A percentile compares a stretch with the other conserved stretches of the same genome.
phyloP scores from a whole-genome alignment of 2,329 filamentous ascomycete genomes.

The Nemania abortiva region DNA sequence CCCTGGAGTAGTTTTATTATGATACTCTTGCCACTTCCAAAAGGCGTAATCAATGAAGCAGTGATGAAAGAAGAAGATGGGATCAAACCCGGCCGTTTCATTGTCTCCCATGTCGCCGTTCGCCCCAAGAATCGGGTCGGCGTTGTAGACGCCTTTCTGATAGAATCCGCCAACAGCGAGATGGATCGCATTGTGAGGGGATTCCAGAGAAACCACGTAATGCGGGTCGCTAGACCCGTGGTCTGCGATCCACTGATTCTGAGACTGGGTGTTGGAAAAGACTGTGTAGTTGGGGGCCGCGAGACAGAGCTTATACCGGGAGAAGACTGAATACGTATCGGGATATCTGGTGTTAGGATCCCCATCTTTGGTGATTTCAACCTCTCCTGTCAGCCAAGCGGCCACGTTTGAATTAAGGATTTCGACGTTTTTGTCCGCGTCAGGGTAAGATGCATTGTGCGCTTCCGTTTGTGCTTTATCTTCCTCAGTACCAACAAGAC shows the following conservation, averaged over 20 bases:
- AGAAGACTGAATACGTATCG: not conserved
- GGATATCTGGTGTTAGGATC: not conserved
- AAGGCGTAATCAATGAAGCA: slow-evolving; percentile 17
- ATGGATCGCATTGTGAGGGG: slow-evolving; percentile 1
- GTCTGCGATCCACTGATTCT: not conserved
- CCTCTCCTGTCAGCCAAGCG: slow-evolving; percentile 2
- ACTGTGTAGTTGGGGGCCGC: slow-evolving; percentile 13
- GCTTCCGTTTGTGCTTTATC: not conserved
- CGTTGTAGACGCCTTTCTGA: not conserved
- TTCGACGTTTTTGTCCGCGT: not conserved
- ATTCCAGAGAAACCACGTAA: not conserved
- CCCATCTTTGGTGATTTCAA: not conserved
- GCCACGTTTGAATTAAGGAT: not conserved
- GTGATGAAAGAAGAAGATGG: slow-evolving; percentile 27
- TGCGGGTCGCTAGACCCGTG: not conserved
- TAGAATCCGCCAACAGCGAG: not conserved
- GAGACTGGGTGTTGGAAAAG: slow-evolving; percentile 4
- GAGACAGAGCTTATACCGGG: not conserved
- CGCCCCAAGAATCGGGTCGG: not conserved
- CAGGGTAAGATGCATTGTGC: not conserved
- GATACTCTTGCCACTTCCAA: slow-evolving; percentile 12
- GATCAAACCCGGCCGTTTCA: slow-evolving; percentile 18
- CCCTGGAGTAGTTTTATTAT: not conserved
- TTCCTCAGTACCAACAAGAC: slow-evolving; percentile 8
- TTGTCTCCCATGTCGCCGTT: slow-evolving; percentile 26